Percentiles rank a stretch among this genome's conserved stretches.
Evolutionary conservation across 2,329 filamentous ascomycete species (phyloP).

Genomic region (Aciculosporium take): DNA sequence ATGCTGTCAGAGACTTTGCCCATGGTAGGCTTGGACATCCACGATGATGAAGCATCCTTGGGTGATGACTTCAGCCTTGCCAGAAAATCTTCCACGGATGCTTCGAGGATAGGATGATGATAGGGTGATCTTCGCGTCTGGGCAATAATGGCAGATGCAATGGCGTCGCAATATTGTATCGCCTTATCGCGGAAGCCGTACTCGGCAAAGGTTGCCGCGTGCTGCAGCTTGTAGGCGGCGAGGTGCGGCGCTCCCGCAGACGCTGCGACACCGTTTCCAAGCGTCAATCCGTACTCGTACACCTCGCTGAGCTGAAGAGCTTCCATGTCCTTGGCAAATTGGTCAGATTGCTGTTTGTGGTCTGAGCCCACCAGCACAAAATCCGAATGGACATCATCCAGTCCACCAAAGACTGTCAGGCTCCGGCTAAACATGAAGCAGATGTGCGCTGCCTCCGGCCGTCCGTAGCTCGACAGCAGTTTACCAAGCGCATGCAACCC

Average conservation of each 20-base stretch:
- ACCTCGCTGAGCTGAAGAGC: slow-evolving; percentile 89
- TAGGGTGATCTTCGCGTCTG: slow-evolving; percentile 79
- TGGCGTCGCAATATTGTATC: slow-evolving; percentile 79
- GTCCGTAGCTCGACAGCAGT: slow-evolving; percentile 70
- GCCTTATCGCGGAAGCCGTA: slow-evolving; percentile 71
- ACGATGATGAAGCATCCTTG: slow-evolving; percentile 66
- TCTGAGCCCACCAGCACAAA: slow-evolving; percentile 80
- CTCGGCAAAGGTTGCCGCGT: slow-evolving; percentile 73
- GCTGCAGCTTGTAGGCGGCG: slow-evolving; percentile 79
- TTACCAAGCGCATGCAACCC: slow-evolving; percentile 70
- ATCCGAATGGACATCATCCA: slow-evolving; percentile 64
- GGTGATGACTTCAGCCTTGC: slow-evolving; percentile 75
- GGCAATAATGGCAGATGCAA: slow-evolving; percentile 59
- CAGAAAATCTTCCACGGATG: slow-evolving; percentile 67
- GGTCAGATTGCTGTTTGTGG: slow-evolving; percentile 54
- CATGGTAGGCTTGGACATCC: slow-evolving; percentile 92
- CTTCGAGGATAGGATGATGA: slow-evolving; percentile 61
- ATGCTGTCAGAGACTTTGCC: slow-evolving; percentile 87
- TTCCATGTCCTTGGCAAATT: slow-evolving; percentile 68
- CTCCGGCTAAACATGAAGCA: slow-evolving; percentile 79
- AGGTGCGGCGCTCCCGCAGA: slow-evolving; percentile 60
- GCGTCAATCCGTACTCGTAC: slow-evolving; percentile 76
- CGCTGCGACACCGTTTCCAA: slow-evolving; percentile 41
- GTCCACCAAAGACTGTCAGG: slow-evolving; percentile 59
- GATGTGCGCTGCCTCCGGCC: slow-evolving; percentile 82